Evolutionary conservation across 2,329 filamentous ascomycete genomes (phyloP).

Genomic region (Clonostachys solani): DNA sequence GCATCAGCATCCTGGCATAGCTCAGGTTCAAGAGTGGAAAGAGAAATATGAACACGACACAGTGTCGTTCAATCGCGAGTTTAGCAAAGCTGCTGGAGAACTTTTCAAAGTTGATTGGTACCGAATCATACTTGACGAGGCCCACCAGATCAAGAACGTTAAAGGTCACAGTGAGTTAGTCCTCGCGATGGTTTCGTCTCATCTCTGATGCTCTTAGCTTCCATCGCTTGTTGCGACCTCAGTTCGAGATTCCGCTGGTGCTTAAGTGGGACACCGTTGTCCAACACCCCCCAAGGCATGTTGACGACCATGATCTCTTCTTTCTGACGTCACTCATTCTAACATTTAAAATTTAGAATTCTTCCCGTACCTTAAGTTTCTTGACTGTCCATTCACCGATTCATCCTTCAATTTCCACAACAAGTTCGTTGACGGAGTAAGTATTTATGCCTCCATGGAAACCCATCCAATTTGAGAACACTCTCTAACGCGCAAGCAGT

Average conservation of each 20-base stretch:
- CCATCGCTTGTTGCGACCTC: conserved; percentile 15
- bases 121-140: conserved; percentile 53
- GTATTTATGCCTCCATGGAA: background rate
- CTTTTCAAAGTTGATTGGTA: conserved; percentile 33
- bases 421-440: conserved; percentile 10
- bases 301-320: background rate
- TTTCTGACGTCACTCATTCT: no score
- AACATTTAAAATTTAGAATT: conserved; percentile 18
- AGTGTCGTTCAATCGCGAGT: background rate
- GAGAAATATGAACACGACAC: background rate
- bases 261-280: conserved; percentile 26
- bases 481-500: no score
- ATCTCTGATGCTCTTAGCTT: conserved; percentile 4
- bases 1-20: conserved; percentile 6
- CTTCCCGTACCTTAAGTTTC: conserved; percentile 25
- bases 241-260: conserved; percentile 24
- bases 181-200: background rate
- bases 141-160: conserved; percentile 50
- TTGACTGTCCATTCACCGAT: conserved; percentile 11
- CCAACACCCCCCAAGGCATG: conserved; percentile 22
- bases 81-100: background rate
- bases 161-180: conserved; percentile 17
- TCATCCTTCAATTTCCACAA: conserved; percentile 3
- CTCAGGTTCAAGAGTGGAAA: background rate
- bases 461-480: no score